phyloP scores from a whole-genome alignment of 768 basidiomycete genomes.

The Pisolithus albus region DNA sequence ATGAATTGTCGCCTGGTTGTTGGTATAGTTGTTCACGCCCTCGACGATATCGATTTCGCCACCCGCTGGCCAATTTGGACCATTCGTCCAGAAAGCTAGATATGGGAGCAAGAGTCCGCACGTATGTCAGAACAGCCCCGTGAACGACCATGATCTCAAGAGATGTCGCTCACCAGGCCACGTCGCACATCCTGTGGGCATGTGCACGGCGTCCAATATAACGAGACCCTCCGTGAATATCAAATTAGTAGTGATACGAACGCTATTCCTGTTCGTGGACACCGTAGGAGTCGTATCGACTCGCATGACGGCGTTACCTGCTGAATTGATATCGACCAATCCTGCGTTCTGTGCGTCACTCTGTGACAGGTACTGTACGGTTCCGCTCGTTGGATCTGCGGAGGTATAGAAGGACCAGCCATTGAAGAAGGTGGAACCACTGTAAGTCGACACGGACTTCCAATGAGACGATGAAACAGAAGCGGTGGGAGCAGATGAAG shows the following conservation, averaged over 20 bases:
- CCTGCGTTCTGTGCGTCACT: constrained; percentile 50
- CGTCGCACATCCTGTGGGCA: constrained; percentile 85
- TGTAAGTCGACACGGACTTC: constrained; percentile 52
- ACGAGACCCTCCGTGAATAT: constrained; percentile 62
- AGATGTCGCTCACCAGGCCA: constrained; percentile 51
- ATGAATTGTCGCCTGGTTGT: constrained; percentile 79
- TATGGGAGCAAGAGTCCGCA: neutral
- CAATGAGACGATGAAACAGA: constrained; percentile 42
- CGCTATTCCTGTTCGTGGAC: constrained; percentile 58
- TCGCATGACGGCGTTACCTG: constrained; percentile 79
- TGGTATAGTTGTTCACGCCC: constrained; percentile 74
- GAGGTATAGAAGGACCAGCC: constrained; percentile 69
- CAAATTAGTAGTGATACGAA: constrained; percentile 66
- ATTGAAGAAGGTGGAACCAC: constrained; percentile 71
- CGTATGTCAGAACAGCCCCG: neutral
- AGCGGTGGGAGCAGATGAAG: constrained; percentile 6
- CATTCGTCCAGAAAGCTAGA: constrained; percentile 45
- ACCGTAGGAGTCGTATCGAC: constrained; percentile 80
- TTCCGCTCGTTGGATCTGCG: constrained; percentile 72
- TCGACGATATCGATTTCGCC: constrained; percentile 86
- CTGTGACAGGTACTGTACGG: constrained; percentile 62
- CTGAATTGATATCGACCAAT: constrained; percentile 58
- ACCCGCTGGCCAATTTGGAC: constrained; percentile 37
- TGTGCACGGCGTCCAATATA: constrained; percentile 79
- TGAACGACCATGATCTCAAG: neutral